Evolutionary conservation across 2,329 filamentous ascomycete species (phyloP), one percentile per base, ranked within the genome.

Genomic region (Aspergillus puulaauensis): DNA sequence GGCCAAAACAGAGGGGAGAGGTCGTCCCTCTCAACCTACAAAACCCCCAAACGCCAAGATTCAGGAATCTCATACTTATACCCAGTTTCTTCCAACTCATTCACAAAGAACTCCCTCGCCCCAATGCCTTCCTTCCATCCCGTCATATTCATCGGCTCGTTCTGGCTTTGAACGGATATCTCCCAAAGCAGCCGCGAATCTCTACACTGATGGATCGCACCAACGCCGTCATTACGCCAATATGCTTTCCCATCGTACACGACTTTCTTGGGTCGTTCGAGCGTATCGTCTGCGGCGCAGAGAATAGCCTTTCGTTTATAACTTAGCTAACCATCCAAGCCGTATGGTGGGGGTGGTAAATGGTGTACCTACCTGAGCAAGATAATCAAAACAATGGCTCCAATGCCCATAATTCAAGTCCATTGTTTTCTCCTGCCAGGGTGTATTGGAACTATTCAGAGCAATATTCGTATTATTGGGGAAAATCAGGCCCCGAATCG

Each of bases 341-440:
- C 23, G 27, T 23, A 35, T 21, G 21, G 3, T n/a, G 21, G 21
- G 21, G 3, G 21, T 21, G 21, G 3, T 21, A 21, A 21, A 21
- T 21, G 21, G 21, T 21, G 24, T 19, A 46, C 44, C 6, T 24
- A 64, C 62, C 62, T 64, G 62, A 9, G 60, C 60, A 35, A 64
- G 39, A 55, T 63, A 61, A 37, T 63, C 61, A 51, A 64, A 63
- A 41, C 62, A 64, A 61, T 63, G 62, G 19, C 54, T 54, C 56
- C 51, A 58, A 57, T 64, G 62, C 39, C 40, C 52, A 23, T n/a
- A 4, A 50, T 58, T 46, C 43, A 52, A 19, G 5, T 37, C 5
- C 15, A 40, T 27, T 11, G 14, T 41, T 27, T 6, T 19, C 15
- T 19, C 45, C 41, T 43, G 19, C 23, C 19, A 33, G 2, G 45